Conservation (phyloP, 345 rosid genomes). For the Eucalyptus shirleyi region DNA sequence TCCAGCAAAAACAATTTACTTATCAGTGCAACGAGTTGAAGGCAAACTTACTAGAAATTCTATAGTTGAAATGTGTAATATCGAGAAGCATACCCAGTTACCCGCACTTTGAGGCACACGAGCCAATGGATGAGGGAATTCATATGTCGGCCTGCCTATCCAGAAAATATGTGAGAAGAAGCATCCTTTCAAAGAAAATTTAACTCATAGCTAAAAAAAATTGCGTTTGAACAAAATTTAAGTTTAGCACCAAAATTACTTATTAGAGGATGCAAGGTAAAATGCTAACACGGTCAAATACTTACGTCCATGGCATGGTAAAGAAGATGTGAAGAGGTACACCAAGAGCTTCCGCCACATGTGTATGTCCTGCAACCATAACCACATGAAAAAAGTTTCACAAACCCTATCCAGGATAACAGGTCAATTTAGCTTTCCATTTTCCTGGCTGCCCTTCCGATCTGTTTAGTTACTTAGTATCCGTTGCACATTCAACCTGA, state of each 20-base stretch:
- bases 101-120: slow-evolving; percentile 96
- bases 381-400: neutral
- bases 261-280: neutral
- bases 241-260: neutral
- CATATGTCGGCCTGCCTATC: slow-evolving; percentile 97
- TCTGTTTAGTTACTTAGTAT: neutral
- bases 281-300: neutral
- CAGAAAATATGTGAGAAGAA: slow-evolving; percentile 38
- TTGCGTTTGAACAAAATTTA: neutral
- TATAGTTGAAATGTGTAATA: neutral
- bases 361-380: slow-evolving; percentile 72
- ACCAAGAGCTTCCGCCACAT: slow-evolving; percentile 97
- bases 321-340: slow-evolving; percentile 96
- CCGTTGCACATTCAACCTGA: neutral
- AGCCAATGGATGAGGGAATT: slow-evolving; percentile 97
- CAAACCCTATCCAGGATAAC: neutral
- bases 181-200: slow-evolving; percentile 1
- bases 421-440: neutral
- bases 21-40: neutral
- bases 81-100: slow-evolving; percentile 61
- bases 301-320: slow-evolving; percentile 99
- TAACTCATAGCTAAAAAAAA: neutral
- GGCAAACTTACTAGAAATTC: neutral
- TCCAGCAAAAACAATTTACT: neutral
- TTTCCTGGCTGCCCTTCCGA: neutral